These are phyloP conservation scores for Myxozyma monticola DNA, from an alignment of 805 yeast species.

Conservation along the genomic window DNA sequence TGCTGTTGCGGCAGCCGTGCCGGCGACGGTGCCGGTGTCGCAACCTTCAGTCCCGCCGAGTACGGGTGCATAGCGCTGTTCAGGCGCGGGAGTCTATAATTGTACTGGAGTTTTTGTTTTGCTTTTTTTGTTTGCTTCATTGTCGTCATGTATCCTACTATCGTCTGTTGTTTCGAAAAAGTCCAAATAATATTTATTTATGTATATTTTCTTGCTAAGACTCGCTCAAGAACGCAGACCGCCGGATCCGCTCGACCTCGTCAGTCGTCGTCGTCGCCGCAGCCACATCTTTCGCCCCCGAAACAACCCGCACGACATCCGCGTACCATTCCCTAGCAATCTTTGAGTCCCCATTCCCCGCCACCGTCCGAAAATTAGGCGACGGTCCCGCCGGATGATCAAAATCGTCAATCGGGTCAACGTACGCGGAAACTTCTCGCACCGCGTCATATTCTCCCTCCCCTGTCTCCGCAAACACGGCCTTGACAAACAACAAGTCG, in stretches of 20 bases:
- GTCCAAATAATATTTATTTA: no score
- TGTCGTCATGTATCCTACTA: no score
- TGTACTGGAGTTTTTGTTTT: no score
- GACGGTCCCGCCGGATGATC: constrained; percentile 33
- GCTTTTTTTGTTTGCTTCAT: no score
- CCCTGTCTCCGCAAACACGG: not conserved
- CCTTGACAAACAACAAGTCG: constrained; percentile 13
- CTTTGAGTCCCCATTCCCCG: constrained; percentile 16
- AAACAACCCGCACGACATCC: not conserved
- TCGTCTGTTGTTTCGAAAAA: no score
- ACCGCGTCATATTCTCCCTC: not conserved
- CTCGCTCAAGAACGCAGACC: constrained; percentile 5
- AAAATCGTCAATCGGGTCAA: constrained; percentile 33
- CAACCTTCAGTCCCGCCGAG: no score
- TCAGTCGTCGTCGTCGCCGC: no score
- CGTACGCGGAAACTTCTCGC: constrained; percentile 5
- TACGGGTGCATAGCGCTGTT: no score
- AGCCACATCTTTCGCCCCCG: not conserved
- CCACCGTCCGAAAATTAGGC: constrained; percentile 16
- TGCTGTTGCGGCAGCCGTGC: not conserved
- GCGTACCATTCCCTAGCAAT: constrained; percentile 6
- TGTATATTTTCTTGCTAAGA: no score
- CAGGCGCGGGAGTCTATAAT: no score
- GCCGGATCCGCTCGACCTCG: not conserved
- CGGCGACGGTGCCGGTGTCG: no score